Conservation (phyloP, 192 early-diverging fungal genomes). For the Cladochytrium replicatum region DNA sequence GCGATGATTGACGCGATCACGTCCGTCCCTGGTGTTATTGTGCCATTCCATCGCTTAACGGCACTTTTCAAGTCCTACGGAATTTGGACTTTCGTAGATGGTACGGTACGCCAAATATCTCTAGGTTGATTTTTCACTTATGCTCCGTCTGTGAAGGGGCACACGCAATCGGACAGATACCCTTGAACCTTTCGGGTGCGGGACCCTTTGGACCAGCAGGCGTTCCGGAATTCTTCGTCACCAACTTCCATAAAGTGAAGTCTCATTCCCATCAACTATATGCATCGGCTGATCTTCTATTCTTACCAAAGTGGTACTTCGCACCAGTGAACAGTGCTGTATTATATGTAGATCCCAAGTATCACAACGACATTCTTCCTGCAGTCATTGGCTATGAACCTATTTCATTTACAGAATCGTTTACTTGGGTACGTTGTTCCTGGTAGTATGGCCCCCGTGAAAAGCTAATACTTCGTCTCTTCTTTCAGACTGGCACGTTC, state of each 20-base stretch:
- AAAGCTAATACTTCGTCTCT: too few relatives aligned
- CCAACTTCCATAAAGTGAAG: constrained; percentile 60
- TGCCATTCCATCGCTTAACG: constrained; percentile 34
- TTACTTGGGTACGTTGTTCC: too few relatives aligned
- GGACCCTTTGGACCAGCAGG: too few relatives aligned
- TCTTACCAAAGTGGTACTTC: constrained; percentile 62
- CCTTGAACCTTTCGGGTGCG: too few relatives aligned
- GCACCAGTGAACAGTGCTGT: constrained; percentile 40
- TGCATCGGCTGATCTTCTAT: too few relatives aligned
- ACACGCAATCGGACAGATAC: constrained; percentile 59
- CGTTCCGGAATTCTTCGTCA: constrained; percentile 45
- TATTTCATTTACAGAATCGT: too few relatives aligned
- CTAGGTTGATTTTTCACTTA: too few relatives aligned
- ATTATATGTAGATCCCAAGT: constrained; percentile 40
- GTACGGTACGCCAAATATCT: too few relatives aligned
- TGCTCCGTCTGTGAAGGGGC: constrained; percentile 58
- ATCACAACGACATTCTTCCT: constrained; percentile 42
- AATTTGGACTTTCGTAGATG: too few relatives aligned
- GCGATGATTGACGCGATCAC: constrained; percentile 48
- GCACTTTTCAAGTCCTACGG: constrained; percentile 29
- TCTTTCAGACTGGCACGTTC: constrained; percentile 13
- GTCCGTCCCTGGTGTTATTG: constrained; percentile 36
- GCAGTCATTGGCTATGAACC: constrained; percentile 29
- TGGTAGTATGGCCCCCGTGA: too few relatives aligned
- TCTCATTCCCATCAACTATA: too few relatives aligned